These are phyloP conservation scores for Nakazawaea peltata DNA, from an alignment of 805 yeast genomes.

Conservation along the genomic window DNA sequence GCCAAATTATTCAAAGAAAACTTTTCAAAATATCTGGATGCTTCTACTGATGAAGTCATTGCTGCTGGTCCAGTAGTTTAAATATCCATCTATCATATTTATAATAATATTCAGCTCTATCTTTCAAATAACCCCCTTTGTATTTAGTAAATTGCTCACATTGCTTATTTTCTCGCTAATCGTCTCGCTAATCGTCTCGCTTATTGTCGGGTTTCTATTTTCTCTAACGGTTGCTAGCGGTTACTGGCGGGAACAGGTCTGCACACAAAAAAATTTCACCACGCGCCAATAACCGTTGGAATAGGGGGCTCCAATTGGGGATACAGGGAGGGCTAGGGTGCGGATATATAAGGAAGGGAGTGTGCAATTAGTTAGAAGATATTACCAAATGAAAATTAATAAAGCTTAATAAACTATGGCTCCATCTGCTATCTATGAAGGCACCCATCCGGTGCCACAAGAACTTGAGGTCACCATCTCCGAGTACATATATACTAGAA, in stretches of 20 bases:
- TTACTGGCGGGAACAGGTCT: conserved; percentile 1
- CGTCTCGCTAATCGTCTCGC: background rate
- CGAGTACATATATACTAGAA: conserved; percentile 37
- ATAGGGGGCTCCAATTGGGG: no score
- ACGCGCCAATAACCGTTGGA: background rate
- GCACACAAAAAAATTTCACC: background rate
- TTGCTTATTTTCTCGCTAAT: background rate
- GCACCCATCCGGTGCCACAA: background rate
- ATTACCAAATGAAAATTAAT: no score
- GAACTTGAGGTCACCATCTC: conserved; percentile 21
- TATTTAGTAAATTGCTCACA: no score
- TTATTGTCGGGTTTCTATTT: background rate
- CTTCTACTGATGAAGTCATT: conserved; percentile 77
- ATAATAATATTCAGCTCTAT: background rate
- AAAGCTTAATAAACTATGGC: background rate
- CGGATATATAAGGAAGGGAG: background rate
- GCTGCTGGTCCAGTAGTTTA: conserved; percentile 82
- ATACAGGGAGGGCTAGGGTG: background rate
- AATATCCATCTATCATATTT: conserved; percentile 1
- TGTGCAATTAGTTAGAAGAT: no score
- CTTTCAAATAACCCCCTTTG: background rate
- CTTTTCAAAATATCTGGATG: conserved; percentile 76
- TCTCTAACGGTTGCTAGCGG: conserved; percentile 3
- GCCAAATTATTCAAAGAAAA: conserved; percentile 78
- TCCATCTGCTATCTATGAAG: background rate